phyloP scores from a whole-genome alignment of 257 asterid species.

The Leonotis leonurus region DNA sequence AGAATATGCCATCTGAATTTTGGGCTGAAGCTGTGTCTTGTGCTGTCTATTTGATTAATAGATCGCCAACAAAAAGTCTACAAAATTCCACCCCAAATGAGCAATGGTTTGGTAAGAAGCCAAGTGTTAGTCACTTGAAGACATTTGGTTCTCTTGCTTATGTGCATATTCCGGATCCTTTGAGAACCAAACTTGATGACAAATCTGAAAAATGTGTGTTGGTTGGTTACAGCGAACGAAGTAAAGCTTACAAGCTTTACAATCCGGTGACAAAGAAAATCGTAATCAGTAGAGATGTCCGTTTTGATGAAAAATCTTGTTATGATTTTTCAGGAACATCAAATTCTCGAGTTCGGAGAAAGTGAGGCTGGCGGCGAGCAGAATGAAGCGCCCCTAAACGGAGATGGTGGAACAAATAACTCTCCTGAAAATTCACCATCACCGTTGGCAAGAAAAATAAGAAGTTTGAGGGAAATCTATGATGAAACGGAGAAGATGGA shows the following conservation, averaged over 20 bases:
- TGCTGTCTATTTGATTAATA: background rate
- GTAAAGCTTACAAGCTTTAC: background rate
- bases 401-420: too few relatives aligned
- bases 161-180: background rate
- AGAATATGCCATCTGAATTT: background rate
- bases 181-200: background rate
- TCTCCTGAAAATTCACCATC: background rate
- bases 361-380: background rate
- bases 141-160: background rate
- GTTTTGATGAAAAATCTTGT: background rate
- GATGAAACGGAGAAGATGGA: background rate
- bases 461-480: background rate
- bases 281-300: background rate
- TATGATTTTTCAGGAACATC: background rate
- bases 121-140: background rate
- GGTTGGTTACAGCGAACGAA: background rate
- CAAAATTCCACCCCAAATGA: background rate
- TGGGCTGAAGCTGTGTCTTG: background rate
- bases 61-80: background rate
- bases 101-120: background rate
- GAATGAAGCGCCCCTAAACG: too few relatives aligned
- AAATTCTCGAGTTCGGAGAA: background rate
- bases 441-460: background rate
- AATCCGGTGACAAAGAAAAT: background rate
- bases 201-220: conserved; percentile 1